A percentile compares a stretch with the other conserved stretches of the same genome.
These are phyloP conservation scores for Elsinoe necatrix DNA, from an alignment of 2,329 filamentous ascomycete species.

Conservation along the genomic window DNA sequence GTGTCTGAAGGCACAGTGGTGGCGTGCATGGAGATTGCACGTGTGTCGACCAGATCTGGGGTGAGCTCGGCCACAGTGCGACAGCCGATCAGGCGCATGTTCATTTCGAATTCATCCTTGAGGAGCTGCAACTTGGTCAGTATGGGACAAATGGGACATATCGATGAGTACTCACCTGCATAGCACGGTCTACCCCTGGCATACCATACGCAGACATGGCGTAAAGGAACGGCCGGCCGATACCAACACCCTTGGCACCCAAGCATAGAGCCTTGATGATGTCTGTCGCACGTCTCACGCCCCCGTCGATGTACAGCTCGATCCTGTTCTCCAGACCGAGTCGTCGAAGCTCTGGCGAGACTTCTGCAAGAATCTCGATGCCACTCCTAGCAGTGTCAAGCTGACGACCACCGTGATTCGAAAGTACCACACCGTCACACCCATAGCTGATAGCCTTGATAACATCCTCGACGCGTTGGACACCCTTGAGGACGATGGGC, in stretches of 20 bases:
- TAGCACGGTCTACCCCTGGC: conserved; percentile 79
- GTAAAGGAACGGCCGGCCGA: conserved; percentile 89
- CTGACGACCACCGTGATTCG: conserved; percentile 92
- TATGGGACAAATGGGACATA: not conserved
- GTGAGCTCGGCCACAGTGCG: conserved; percentile 67
- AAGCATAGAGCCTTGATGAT: conserved; percentile 92
- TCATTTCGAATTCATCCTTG: conserved; percentile 98
- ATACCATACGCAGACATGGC: conserved; percentile 91
- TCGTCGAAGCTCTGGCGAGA: conserved; percentile 75
- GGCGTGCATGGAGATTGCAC: conserved; percentile 57
- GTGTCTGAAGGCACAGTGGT: conserved; percentile 54
- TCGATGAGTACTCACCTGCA: conserved; percentile 49
- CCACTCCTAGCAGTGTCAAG: conserved; percentile 85
- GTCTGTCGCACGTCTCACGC: conserved; percentile 81
- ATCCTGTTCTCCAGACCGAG: conserved; percentile 60
- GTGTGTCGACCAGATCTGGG: conserved; percentile 68
- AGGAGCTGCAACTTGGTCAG: conserved; percentile 49
- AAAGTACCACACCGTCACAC: conserved; percentile 83
- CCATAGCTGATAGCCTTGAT: conserved; percentile 64
- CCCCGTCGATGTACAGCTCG: conserved; percentile 87
- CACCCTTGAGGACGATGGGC: conserved; percentile 93
- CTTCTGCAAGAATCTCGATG: conserved; percentile 85
- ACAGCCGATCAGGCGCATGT: conserved; percentile 88
- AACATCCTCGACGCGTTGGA: conserved; percentile 93
- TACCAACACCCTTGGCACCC: conserved; percentile 84